Base-by-base conservation (phyloP, 371 early-diverging fungal genomes). In the Conidiobolus incongruus region DNA sequence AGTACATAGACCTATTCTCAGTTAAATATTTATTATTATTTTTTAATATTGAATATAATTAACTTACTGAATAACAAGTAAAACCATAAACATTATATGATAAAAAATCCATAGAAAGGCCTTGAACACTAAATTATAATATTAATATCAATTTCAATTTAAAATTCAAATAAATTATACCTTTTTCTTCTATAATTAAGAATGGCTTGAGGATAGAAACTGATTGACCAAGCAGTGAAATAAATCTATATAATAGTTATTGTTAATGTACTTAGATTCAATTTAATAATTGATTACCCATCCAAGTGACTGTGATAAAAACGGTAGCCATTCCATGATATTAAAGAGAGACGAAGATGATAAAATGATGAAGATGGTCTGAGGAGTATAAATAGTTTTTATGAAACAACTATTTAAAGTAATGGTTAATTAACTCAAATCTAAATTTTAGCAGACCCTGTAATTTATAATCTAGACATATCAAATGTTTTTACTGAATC, bases 61-160 rank as follows among this genome's bases (percentile, higher is more conserved):
- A 23, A 17, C 48, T 37, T 64, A 76, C 68, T 39, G 83, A 64
- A 48, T 91, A 91, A 55, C 81, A 86, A 0, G 71, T 32, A 44
- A 94, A 94, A 4, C 95, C 92, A 24, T 70, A 58, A 13, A 82
- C 66, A 53, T 89, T 91, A 52, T 79, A 76, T 46, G 67, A 67
- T 2, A 88, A 48, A 62, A 87, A 94, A 56, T 94, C 95, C 13
- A 88, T 61, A 0, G 92, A 90, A 19, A 91, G 59, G 0, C 92
- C 91, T 38, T 75, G 69, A 0, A 89, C 89, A 53, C 77, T 76
- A 30, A 22, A 12, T 7, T 17, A 8, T 3, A 42, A 33, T 26
- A 26, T 26, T 26, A 26, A 26, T 26, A 26, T 26, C 8, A 26
- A 26, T n/a, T n/a, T n/a, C n/a, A n/a, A n/a, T n/a, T n/a, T n/a